Conservation (phyloP, 2,329 filamentous ascomycete genomes). For the Ceratocystis variospora region DNA sequence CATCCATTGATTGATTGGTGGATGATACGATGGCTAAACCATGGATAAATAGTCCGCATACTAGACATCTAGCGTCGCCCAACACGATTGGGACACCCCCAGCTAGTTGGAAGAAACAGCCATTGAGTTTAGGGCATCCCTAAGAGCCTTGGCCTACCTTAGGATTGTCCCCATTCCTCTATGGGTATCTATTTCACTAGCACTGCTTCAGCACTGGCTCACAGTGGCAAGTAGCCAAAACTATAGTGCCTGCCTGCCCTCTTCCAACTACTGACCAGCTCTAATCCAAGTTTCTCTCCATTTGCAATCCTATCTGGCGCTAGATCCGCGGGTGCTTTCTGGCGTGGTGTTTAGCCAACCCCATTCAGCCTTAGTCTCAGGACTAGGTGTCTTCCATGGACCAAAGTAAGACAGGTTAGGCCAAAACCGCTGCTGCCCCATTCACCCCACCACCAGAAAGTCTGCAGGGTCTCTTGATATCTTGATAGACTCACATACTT, state of each 20-base stretch:
- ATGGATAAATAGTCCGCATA: not conserved
- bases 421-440: not conserved
- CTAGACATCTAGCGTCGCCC: too few species aligned
- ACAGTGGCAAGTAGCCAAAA: not conserved
- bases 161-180: not conserved
- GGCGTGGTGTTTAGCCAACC: not conserved
- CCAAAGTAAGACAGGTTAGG: not conserved
- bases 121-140: not conserved
- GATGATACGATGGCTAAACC: not conserved
- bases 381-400: not conserved
- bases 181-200: not conserved
- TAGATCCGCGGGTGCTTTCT: not conserved
- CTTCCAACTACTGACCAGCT: not conserved
- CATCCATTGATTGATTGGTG: not conserved
- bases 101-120: too few species aligned
- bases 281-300: not conserved
- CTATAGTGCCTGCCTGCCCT: not conserved
- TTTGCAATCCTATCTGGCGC: not conserved
- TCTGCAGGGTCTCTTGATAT: constrained; percentile 4
- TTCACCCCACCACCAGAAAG: not conserved
- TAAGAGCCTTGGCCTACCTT: not conserved
- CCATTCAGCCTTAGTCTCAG: not conserved
- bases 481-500: not conserved
- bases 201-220: not conserved
- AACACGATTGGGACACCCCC: too few species aligned